Base-by-base conservation (phyloP, 2,329 filamentous ascomycete genomes). In the Fulvia fulva region DNA sequence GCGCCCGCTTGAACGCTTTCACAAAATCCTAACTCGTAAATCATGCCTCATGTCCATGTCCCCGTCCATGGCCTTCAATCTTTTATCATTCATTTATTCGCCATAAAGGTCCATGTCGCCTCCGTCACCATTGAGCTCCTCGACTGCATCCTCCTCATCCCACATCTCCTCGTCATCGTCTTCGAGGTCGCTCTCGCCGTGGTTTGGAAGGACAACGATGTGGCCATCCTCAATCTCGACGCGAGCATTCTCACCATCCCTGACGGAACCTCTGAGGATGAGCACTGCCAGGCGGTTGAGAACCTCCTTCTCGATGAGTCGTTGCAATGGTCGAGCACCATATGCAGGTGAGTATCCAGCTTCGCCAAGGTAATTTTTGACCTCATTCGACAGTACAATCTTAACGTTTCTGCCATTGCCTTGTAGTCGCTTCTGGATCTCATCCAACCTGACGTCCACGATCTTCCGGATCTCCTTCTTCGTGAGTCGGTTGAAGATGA, bases 401-500 rank as follows among this genome's bases (percentile, higher is more conserved):
- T 65, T 72, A 53, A 99, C 88, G 65, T 95, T 93, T 69, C 91
- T 87, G 59, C 87, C 87, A 71, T 99, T 99, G 69, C 87, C 81
- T 30, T 81, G 77, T n/a, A 99, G 84, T 44, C 94, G 90, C 73
- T 90, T 90, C 81, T 99, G 94, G 62, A 99, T 93, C 73, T 99
- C 94, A 2, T 63, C 59, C 32, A 99, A 82, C 46, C 94, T 88
- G 22, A 99, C 81, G 71, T 99, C 94, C 61, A 99, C 94, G 71
- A 99, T 97, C 78, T 86, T 91, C 71, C 94, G 88, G 69, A 99
- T 99, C 77, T 99, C 94, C 57, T 77, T 81, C 73, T 87, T 88
- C 3, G 90, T 93, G 56, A 99, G 88, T 50, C 94, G 89, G 81
- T 99, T 99, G 85, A 99, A 99, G 78, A 99, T 97, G 77, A 99